Evolutionary conservation across 2,329 filamentous ascomycete species (phyloP), one percentile per base, ranked within the genome.

Genomic region (Mycosphaerella arachidis): DNA sequence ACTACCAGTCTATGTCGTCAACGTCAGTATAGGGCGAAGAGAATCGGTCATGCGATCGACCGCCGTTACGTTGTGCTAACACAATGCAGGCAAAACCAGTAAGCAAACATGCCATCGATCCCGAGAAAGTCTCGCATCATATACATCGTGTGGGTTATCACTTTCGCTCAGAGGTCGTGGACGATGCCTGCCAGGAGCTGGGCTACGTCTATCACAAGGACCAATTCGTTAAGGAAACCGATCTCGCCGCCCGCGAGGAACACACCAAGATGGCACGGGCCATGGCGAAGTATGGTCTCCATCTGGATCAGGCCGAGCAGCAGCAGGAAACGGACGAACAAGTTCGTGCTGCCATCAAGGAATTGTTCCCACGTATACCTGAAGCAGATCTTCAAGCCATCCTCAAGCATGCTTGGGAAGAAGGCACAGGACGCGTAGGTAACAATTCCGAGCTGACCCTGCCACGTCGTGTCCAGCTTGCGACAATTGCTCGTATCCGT

Each of bases 351-450:
- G 82, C 83, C 10, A 81, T 88, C 53, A 81, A 78, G 62, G 85
- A 87, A 67, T 74, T 87, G 30, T 87, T 86, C 65, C 84, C 85
- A 4, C 84, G 82, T 61, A 86, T 87, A 29, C 85, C 84, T 2
- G 78, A 83, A 54, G 75, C 78, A 56, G 83, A 86, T 69, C 69
- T 86, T 9, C 76, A 81, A 51, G 76, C 79, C 55, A 86, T 87
- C 59, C 81, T 86, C 64, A 79, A 81, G 62, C 84, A 82, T 59
- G 82, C 85, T 30, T 87, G 86, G 73, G 78, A 83, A 72, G 80
- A 83, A 77, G 83, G 82, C 31, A 79, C 80, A 64, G 75, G 78
- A 27, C 81, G 82, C 70, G 82, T 87, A 66, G 85, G 85, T 62
- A 84, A 81, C 58, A 82, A 81, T 35, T 73, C 74, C 51, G 78